Percentiles rank a stretch among this genome's conserved stretches.
phyloP scores from a whole-genome alignment of 2,329 filamentous ascomycete genomes.

The Sarocladium strictum region DNA sequence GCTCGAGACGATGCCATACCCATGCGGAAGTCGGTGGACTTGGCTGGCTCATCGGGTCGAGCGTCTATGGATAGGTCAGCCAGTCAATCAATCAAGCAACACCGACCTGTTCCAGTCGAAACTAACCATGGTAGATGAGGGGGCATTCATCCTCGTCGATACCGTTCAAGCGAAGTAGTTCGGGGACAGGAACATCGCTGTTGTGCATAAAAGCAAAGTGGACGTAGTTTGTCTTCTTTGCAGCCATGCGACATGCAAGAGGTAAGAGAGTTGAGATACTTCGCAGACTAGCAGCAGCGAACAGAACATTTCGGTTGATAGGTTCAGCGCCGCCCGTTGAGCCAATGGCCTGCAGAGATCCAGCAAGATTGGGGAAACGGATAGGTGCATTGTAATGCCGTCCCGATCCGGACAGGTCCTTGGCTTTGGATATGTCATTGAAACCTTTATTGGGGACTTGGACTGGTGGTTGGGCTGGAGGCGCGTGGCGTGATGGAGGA shows the following conservation, averaged over 20 bases:
- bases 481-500: not conserved
- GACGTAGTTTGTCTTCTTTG: constrained; percentile 62
- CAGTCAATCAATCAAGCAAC: too few species aligned
- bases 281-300: constrained; percentile 67
- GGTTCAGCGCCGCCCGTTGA: constrained; percentile 44
- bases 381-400: constrained; percentile 60
- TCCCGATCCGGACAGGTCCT: not conserved
- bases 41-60: constrained; percentile 64
- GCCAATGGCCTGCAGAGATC: constrained; percentile 54
- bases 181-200: constrained; percentile 60
- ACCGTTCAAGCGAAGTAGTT: constrained; percentile 72
- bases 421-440: not conserved
- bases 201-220: constrained; percentile 77
- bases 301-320: constrained; percentile 67
- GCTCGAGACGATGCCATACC: constrained; percentile 57
- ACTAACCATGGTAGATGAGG: constrained; percentile 53
- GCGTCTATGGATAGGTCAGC: constrained; percentile 49
- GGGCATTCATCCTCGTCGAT: constrained; percentile 61
- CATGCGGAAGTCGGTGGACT: constrained; percentile 66
- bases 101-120: too few species aligned
- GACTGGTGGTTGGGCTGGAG: not conserved
- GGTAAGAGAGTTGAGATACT: constrained; percentile 70
- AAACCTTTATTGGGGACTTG: not conserved
- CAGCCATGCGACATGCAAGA: constrained; percentile 81
- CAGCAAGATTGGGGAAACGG: constrained; percentile 59